Percentiles rank a stretch among this genome's conserved stretches.
These are phyloP conservation scores for Vaucheria bursata DNA, from an alignment of 352 stramenopile species.

Conservation along the genomic window DNA sequence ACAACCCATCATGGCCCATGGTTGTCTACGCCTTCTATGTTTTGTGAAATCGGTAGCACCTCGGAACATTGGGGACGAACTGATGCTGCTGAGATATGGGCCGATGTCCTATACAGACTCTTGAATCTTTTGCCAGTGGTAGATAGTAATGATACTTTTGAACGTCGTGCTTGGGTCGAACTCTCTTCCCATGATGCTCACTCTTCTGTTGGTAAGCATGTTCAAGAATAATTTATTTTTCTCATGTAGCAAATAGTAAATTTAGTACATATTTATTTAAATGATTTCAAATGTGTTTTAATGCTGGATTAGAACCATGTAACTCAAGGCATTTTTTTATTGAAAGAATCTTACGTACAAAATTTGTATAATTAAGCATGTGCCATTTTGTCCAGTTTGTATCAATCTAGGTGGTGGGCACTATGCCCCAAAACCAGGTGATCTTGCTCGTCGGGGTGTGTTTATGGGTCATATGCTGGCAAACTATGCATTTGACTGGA, in stretches of 20 bases:
- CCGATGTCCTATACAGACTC: slow-evolving; percentile 17
- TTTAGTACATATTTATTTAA: no score
- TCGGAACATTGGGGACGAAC: slow-evolving; percentile 32
- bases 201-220: no score
- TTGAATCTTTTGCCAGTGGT: background rate
- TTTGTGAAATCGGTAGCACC: slow-evolving; percentile 42
- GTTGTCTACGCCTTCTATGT: slow-evolving; percentile 42
- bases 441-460: slow-evolving; percentile 18
- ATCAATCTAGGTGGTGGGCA: slow-evolving; percentile 36
- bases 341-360: no score
- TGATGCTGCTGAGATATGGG: slow-evolving; percentile 36
- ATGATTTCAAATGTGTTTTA: no score
- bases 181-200: no score
- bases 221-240: no score
- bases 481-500: slow-evolving; percentile 35
- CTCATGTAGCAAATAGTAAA: no score
- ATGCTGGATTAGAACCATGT: no score
- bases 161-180: no score
- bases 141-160: background rate
- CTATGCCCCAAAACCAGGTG: slow-evolving; percentile 39
- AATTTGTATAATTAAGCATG: background rate
- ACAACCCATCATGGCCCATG: slow-evolving; percentile 43
- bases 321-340: no score
- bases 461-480: slow-evolving; percentile 44
- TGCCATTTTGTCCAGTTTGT: background rate